A percentile compares a stretch with the other conserved stretches of the same genome.
phyloP scores from a whole-genome alignment of 495 filamentous ascomycete genomes.

The Xylaria curta region DNA sequence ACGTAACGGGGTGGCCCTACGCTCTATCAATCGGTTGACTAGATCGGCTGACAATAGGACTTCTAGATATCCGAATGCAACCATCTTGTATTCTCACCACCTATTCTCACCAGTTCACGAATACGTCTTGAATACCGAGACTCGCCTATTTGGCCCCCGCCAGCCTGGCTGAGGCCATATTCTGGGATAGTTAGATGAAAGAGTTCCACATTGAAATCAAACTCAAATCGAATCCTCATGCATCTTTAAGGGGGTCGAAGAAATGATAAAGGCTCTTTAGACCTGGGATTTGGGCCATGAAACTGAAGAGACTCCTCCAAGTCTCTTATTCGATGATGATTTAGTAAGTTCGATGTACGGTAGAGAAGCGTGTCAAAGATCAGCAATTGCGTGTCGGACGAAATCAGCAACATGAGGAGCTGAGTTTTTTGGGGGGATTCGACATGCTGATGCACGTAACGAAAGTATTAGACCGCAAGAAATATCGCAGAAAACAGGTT shows the following conservation, averaged over 20 bases:
- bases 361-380: not conserved
- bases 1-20: no score
- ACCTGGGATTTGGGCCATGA: not conserved
- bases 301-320: not conserved
- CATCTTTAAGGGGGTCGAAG: not conserved
- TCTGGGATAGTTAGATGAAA: not conserved
- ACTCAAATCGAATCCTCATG: not conserved
- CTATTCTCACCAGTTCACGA: conserved; percentile 72
- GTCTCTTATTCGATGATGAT: not conserved
- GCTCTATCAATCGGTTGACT: no score
- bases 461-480: no score
- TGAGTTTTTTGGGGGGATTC: no score
- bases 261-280: not conserved
- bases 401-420: not conserved
- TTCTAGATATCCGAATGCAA: conserved; percentile 65
- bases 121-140: conserved; percentile 87
- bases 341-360: not conserved
- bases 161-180: not conserved
- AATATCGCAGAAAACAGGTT: no score
- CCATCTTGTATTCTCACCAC: conserved; percentile 80
- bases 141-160: conserved; percentile 66
- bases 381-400: not conserved
- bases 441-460: no score
- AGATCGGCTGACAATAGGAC: conserved; percentile 39
- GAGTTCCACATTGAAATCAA: not conserved